A percentile compares a stretch with the other conserved stretches of the same genome.
phyloP scores from a whole-genome alignment of 495 filamentous ascomycete genomes.

The Penicillium roqueforti region DNA sequence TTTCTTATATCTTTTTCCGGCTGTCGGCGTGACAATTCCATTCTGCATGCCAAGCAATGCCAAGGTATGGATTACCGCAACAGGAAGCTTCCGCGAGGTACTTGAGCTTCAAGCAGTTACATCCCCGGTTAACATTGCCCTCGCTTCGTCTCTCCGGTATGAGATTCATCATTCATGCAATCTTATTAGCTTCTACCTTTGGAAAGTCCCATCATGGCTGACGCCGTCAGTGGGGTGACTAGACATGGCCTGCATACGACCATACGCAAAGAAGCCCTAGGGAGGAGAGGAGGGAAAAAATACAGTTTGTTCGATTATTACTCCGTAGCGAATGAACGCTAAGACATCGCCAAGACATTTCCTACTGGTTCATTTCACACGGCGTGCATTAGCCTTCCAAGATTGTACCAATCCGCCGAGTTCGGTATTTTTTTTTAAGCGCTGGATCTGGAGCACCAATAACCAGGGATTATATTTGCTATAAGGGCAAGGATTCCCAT shows the following conservation, averaged over 20 bases:
- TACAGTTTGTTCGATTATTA: not conserved
- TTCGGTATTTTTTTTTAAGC: not conserved
- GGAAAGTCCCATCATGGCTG: not conserved
- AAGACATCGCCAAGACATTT: slow-evolving; percentile 6
- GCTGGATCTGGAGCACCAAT: not conserved
- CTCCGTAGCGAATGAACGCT: not conserved
- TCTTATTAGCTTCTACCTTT: slow-evolving; percentile 6
- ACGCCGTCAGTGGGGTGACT: not conserved
- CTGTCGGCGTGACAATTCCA: not conserved
- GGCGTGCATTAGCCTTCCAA: slow-evolving; percentile 4
- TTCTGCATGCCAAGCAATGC: slow-evolving; percentile 1
- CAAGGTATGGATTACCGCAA: slow-evolving; percentile 1
- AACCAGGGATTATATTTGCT: not conserved
- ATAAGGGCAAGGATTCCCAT: slow-evolving; percentile 3
- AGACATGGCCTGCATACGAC: not conserved
- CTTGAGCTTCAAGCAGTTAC: not conserved
- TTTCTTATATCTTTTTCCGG: not conserved
- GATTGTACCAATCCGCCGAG: slow-evolving; percentile 7
- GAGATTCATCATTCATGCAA: not conserved
- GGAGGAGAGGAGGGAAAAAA: not conserved
- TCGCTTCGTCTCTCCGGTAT: not conserved
- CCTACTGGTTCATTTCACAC: not conserved
- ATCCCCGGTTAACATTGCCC: not conserved
- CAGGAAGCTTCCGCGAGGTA: not conserved
- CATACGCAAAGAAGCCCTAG: not conserved